These are phyloP conservation scores for Linderniella brevidens DNA, from an alignment of 257 asterid genomes.

Conservation along the genomic window DNA sequence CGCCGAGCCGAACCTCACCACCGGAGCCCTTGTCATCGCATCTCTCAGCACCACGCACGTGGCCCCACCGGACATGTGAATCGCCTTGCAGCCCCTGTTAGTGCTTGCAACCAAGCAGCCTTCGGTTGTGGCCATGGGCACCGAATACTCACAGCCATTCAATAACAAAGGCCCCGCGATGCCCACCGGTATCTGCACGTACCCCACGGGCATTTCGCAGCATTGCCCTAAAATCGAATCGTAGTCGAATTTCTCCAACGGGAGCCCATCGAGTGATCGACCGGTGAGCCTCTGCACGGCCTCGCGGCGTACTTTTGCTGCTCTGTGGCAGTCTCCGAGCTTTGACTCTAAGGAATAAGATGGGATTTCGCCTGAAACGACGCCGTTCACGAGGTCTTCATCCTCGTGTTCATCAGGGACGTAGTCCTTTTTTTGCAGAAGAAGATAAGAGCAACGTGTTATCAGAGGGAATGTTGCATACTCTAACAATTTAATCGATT, in stretches of 20 bases:
- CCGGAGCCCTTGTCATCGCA: constrained; percentile 95
- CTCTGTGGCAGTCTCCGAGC: constrained; percentile 58
- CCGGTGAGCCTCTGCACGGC: constrained; percentile 67
- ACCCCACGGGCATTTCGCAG: constrained; percentile 95
- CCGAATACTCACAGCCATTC: constrained; percentile 54
- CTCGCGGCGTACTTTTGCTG: constrained; percentile 61
- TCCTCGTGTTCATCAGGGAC: constrained; percentile 19
- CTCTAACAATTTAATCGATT: too few relatives aligned
- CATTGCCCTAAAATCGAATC: constrained; percentile 77
- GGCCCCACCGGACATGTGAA: constrained; percentile 67
- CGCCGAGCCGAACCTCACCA: constrained; percentile 64
- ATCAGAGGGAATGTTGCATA: too few relatives aligned
- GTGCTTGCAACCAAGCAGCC: constrained; percentile 92
- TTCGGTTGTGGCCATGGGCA: constrained; percentile 96
- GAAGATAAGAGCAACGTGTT: too few relatives aligned
- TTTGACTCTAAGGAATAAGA: constrained; percentile 65
- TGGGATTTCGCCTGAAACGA: constrained; percentile 55
- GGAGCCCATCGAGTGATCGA: constrained; percentile 48
- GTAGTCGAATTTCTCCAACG: constrained; percentile 72
- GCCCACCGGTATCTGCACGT: constrained; percentile 86
- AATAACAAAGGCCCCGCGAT: constrained; percentile 75
- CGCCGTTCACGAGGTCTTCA: constrained; percentile 40
- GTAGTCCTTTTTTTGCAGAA: too few relatives aligned
- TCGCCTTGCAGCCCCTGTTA: constrained; percentile 90
- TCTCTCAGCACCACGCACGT: constrained; percentile 57